Evolutionary conservation across 441 rosid species (phyloP).

Genomic region (Biscutella auriculata): DNA sequence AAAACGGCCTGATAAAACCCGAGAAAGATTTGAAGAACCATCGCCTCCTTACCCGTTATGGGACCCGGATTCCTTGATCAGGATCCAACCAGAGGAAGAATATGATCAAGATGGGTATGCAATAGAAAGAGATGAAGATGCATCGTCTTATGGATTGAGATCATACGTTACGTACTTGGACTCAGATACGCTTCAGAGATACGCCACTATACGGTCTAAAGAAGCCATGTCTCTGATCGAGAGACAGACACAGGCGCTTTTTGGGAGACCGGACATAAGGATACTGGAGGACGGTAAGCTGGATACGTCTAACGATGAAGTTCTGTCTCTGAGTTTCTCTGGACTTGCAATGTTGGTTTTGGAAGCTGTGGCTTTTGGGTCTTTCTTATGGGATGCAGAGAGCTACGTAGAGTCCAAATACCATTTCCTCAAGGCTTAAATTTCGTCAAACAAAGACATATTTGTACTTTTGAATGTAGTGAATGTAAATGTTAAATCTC

Average conservation of each 20-base stretch:
- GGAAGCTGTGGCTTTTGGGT: slow-evolving; percentile 84
- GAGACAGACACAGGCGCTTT: slow-evolving; percentile 78
- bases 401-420: slow-evolving; percentile 71
- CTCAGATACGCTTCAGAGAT: slow-evolving; percentile 78
- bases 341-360: slow-evolving; percentile 75
- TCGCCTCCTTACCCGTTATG: slow-evolving; percentile 39
- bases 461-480: slow-evolving; percentile 12
- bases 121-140: slow-evolving; percentile 23
- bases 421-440: slow-evolving; percentile 51
- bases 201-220: slow-evolving; percentile 75
- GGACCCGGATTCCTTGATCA: slow-evolving; percentile 68
- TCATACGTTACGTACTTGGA: slow-evolving; percentile 76
- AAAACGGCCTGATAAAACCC: slow-evolving; percentile 32
- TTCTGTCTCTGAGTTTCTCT: slow-evolving; percentile 40
- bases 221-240: slow-evolving; percentile 74
- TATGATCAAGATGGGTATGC: slow-evolving; percentile 15
- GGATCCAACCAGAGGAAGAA: slow-evolving; percentile 39
- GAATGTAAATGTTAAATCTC: slow-evolving; percentile 16
- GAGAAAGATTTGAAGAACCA: slow-evolving; percentile 31
- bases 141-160: slow-evolving; percentile 40
- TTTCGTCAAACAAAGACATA: background rate
- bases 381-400: slow-evolving; percentile 90
- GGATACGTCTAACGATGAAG: slow-evolving; percentile 49
- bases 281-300: slow-evolving; percentile 64
- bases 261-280: slow-evolving; percentile 67